Conservation (phyloP, 768 basidiomycete species). For the Hemileccinum impolitum region DNA sequence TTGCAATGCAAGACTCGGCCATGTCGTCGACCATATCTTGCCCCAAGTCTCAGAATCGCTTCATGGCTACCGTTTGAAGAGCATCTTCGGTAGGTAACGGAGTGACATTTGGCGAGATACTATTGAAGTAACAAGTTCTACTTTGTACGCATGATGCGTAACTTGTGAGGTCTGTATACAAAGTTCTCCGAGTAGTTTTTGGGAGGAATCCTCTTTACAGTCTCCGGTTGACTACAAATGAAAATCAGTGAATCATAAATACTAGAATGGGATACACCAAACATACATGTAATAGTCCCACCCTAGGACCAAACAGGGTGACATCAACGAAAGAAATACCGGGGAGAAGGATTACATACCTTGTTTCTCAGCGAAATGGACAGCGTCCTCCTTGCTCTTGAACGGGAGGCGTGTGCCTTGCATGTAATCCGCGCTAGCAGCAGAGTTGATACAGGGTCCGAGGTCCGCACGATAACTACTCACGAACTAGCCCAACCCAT, state of each 20-base stretch:
- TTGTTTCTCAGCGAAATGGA: slow-evolving; percentile 97
- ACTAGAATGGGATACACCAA: slow-evolving; percentile 8
- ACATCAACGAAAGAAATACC: not conserved
- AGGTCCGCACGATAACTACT: slow-evolving; percentile 31
- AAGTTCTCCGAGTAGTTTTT: slow-evolving; percentile 94
- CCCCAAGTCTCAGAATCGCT: not conserved
- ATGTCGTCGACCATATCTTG: no score
- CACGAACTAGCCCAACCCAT: slow-evolving; percentile 98
- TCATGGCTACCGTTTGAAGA: not conserved
- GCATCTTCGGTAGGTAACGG: not conserved
- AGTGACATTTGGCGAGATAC: slow-evolving; percentile 1
- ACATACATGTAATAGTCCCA: slow-evolving; percentile 92
- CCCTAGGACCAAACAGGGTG: slow-evolving; percentile 41
- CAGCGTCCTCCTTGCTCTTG: slow-evolving; percentile 82
- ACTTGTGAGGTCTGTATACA: slow-evolving; percentile 72
- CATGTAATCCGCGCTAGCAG: slow-evolving; percentile 85
- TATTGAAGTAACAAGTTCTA: slow-evolving; percentile 43
- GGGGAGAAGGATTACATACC: slow-evolving; percentile 42
- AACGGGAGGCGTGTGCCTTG: slow-evolving; percentile 86
- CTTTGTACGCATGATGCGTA: slow-evolving; percentile 88
- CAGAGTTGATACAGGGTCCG: slow-evolving; percentile 1
- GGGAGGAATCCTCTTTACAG: slow-evolving; percentile 67
- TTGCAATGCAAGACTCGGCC: no score
- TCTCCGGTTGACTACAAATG: slow-evolving; percentile 48
- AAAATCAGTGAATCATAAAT: slow-evolving; percentile 2